Evolutionary conservation across 305 asterid species (phyloP).

Genomic region (Fraxinus floribunda): DNA sequence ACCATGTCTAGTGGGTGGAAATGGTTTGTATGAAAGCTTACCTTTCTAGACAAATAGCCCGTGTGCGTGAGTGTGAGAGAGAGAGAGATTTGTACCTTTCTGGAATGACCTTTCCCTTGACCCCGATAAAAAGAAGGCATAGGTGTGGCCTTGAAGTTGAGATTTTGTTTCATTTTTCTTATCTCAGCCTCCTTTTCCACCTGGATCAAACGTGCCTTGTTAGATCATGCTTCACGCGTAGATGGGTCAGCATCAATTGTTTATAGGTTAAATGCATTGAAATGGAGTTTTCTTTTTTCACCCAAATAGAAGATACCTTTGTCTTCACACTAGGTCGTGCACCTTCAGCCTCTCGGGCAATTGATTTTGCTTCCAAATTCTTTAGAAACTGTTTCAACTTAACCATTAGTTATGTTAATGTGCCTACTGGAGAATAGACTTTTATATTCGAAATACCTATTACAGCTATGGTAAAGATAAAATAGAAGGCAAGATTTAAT

Average conservation of each 20-base stretch:
- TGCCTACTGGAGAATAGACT: background rate
- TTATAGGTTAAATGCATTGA: background rate
- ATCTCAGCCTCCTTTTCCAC: conserved; percentile 44
- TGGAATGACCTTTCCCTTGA: conserved; percentile 25
- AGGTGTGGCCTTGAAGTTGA: conserved; percentile 47
- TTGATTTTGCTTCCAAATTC: conserved; percentile 61
- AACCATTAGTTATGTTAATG: background rate
- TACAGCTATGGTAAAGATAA: conserved; percentile 11
- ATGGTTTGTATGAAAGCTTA: background rate
- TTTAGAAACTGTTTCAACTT: conserved; percentile 38
- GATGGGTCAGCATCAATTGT: conserved; percentile 4
- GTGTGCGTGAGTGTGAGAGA: background rate
- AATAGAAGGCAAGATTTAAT: conserved; percentile 10
- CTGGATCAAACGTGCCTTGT: conserved; percentile 30
- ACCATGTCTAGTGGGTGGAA: background rate
- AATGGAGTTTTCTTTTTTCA: background rate
- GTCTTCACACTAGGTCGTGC: conserved; percentile 43
- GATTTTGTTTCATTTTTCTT: conserved; percentile 37
- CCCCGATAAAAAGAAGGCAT: conserved; percentile 38
- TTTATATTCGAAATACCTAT: background rate
- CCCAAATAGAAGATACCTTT: conserved; percentile 41
- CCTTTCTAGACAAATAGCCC: background rate
- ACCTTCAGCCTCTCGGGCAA: conserved; percentile 52
- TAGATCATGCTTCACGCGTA: conserved; percentile 15
- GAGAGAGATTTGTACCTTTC: conserved; percentile 35